Percentiles rank a stretch among this genome's conserved stretches.
Evolutionary conservation across 2,329 filamentous ascomycete genomes (phyloP).

Genomic region (Alternaria novae-zelandiae): DNA sequence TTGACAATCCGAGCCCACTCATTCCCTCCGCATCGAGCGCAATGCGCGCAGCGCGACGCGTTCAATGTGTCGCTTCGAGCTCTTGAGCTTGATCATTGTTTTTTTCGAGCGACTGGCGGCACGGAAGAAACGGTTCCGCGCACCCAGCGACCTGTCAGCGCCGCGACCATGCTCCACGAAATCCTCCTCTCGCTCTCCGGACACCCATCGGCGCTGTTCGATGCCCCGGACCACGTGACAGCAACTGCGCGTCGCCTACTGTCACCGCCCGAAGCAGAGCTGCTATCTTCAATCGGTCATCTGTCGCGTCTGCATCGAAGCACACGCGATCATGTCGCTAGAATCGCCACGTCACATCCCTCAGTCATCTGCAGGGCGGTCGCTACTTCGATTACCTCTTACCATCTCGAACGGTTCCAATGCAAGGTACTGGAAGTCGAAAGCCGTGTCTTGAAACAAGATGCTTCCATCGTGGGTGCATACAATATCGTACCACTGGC

Average conservation of each 20-base stretch:
- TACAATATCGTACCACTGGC: constrained; percentile 94
- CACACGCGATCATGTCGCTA: constrained; percentile 70
- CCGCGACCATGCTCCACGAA: constrained; percentile 85
- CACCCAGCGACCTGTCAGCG: constrained; percentile 10
- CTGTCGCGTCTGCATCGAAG: constrained; percentile 79
- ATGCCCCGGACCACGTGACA: constrained; percentile 51
- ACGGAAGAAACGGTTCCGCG: constrained; percentile 17
- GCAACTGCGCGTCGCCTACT: constrained; percentile 55
- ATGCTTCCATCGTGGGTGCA: constrained; percentile 82
- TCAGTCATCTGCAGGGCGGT: constrained; percentile 89
- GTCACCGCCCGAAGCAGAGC: constrained; percentile 81
- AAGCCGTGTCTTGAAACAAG: constrained; percentile 73
- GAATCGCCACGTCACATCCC: constrained; percentile 72
- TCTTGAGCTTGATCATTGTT: constrained; percentile 42
- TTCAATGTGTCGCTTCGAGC: constrained; percentile 48
- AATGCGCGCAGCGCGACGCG: constrained; percentile 25
- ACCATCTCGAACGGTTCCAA: constrained; percentile 82
- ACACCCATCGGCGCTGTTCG: constrained; percentile 87
- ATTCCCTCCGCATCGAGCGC: constrained; percentile 16
- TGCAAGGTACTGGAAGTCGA: constrained; percentile 86
- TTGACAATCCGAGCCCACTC: constrained; percentile 17
- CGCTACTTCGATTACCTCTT: constrained; percentile 75
- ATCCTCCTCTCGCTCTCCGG: constrained; percentile 95
- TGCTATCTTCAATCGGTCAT: constrained; percentile 77
- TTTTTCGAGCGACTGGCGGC: constrained; percentile 34